Evolutionary conservation across 345 rosid genomes (phyloP).

Genomic region (Isatis tinctoria): DNA sequence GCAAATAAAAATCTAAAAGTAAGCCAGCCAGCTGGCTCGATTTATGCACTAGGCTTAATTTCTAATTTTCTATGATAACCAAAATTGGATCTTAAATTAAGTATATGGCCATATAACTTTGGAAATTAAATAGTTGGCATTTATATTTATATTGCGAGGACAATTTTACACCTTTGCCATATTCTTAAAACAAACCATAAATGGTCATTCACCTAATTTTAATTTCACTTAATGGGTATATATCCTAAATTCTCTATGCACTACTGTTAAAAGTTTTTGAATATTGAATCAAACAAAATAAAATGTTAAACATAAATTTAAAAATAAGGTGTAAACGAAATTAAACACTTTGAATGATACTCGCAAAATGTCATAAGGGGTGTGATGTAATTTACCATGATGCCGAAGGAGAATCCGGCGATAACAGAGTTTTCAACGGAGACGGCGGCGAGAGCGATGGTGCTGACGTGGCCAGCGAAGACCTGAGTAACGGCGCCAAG

Average conservation of each 20-base stretch:
- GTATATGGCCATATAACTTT: neutral
- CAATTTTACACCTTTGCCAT: neutral
- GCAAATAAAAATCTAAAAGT: too few species aligned
- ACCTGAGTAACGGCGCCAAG: slow-evolving; percentile 86
- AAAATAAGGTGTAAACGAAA: neutral
- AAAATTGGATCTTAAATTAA: neutral
- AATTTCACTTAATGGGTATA: neutral
- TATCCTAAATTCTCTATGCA: neutral
- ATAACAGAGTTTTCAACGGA: slow-evolving; percentile 87
- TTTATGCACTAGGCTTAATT: neutral
- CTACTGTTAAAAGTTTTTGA: neutral
- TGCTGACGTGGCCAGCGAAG: slow-evolving; percentile 73
- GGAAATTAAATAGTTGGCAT: neutral
- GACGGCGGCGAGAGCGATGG: slow-evolving; percentile 74
- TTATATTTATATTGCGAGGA: neutral
- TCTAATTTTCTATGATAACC: neutral
- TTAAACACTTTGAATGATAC: neutral
- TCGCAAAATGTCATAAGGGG: neutral
- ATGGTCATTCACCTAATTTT: neutral
- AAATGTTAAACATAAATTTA: too few species aligned
- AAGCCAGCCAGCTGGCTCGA: too few species aligned
- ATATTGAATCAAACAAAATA: neutral
- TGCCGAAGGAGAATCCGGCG: slow-evolving; percentile 89
- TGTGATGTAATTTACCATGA: slow-evolving; percentile 46
- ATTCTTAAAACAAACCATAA: too few species aligned